phyloP scores from a whole-genome alignment of 164 flowering plant species.

The Stephania japonica region DNA sequence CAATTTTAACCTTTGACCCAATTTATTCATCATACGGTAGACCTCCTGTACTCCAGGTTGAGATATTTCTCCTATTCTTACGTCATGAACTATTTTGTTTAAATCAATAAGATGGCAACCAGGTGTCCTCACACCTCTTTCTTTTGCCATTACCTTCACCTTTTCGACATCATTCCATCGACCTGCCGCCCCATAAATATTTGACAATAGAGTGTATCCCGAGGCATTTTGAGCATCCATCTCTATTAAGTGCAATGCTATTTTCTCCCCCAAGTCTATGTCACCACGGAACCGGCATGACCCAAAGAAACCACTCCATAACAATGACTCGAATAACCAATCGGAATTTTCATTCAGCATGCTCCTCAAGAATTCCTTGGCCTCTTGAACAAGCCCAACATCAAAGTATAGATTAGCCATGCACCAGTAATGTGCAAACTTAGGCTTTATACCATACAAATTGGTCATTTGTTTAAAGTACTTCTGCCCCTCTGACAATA shows the following conservation, averaged over 20 bases:
- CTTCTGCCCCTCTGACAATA: conserved; percentile 37
- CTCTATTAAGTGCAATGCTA: conserved; percentile 48
- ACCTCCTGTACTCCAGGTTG: conserved; percentile 21
- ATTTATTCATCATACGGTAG: conserved; percentile 23
- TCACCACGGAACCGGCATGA: conserved; percentile 49
- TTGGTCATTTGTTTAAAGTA: conserved; percentile 47
- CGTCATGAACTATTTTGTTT: conserved; percentile 47
- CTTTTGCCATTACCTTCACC: conserved; percentile 39
- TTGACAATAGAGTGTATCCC: conserved; percentile 42
- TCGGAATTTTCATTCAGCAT: conserved; percentile 29
- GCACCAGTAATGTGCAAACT: conserved; percentile 80
- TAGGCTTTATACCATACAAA: conserved; percentile 43
- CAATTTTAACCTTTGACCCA: conserved; percentile 16
- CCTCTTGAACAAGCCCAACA: conserved; percentile 45
- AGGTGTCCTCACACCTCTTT: conserved; percentile 31
- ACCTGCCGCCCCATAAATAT: conserved; percentile 57
- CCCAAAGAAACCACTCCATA: conserved; percentile 50
- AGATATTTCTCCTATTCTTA: conserved; percentile 25
- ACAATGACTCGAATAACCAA: conserved; percentile 28
- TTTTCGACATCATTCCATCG: conserved; percentile 55
- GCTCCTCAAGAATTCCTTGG: conserved; percentile 38
- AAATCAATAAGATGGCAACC: conserved; percentile 55
- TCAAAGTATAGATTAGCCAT: conserved; percentile 61
- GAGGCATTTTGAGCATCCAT: conserved; percentile 43
- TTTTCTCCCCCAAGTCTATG: conserved; percentile 39